A percentile compares a stretch with the other conserved stretches of the same genome.
phyloP scores from a whole-genome alignment of 2,329 filamentous ascomycete species.

The Xylaria sp. region DNA sequence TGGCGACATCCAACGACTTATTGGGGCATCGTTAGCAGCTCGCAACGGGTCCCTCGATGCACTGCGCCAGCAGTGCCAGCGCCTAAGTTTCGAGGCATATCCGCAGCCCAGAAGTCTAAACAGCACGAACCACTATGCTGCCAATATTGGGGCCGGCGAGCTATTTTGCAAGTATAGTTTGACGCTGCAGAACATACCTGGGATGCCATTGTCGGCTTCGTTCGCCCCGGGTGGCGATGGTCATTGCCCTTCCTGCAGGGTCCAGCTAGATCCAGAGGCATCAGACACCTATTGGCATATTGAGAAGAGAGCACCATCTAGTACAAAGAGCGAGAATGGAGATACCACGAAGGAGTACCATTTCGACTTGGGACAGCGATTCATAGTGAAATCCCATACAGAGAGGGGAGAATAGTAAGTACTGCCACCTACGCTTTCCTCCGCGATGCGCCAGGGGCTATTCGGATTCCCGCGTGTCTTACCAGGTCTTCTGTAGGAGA shows the following conservation, averaged over 20 bases:
- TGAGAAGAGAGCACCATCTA: conserved; percentile 41
- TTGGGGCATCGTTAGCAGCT: conserved; percentile 51
- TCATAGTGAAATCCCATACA: conserved; percentile 54
- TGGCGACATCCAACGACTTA: conserved; percentile 49
- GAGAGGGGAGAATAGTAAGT: conserved; percentile 45
- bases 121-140: conserved; percentile 31
- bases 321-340: conserved; percentile 21
- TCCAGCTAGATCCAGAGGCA: conserved; percentile 43
- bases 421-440: too few species aligned
- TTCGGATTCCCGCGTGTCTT: neutral
- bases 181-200: conserved; percentile 45
- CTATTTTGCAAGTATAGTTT: conserved; percentile 51
- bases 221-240: conserved; percentile 41
- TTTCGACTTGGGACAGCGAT: conserved; percentile 51
- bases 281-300: conserved; percentile 47
- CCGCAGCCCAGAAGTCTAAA: conserved; percentile 35
- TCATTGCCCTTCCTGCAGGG: conserved; percentile 46
- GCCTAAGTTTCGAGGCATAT: conserved; percentile 39
- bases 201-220: conserved; percentile 41
- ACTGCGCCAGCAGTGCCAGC: conserved; percentile 51
- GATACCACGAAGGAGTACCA: conserved; percentile 45
- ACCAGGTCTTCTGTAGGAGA: neutral
- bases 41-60: conserved; percentile 52
- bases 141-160: conserved; percentile 35
- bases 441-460: too few species aligned